Percentiles rank a stretch among this genome's conserved stretches.
Conservation (phyloP, 805 yeast genomes). For the Ogataea chonburiensis region DNA sequence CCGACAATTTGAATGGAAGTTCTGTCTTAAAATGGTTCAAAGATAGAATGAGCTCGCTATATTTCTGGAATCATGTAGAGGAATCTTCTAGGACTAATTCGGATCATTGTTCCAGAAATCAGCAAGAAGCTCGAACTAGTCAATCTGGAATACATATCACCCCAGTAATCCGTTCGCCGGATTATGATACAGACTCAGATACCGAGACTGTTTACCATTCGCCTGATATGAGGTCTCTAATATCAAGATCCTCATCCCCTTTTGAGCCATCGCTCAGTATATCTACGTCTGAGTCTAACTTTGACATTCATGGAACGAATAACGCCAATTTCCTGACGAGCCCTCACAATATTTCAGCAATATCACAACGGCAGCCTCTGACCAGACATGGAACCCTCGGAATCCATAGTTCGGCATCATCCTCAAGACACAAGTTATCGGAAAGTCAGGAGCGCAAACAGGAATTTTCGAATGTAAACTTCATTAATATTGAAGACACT, state of each 20-base stretch:
- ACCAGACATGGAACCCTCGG: slow-evolving; percentile 8
- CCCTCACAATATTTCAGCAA: slow-evolving; percentile 1
- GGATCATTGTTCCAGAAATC: background rate
- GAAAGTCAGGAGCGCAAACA: slow-evolving; percentile 34
- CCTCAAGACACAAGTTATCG: slow-evolving; percentile 19
- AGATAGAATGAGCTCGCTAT: slow-evolving; percentile 17
- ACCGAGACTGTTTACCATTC: slow-evolving; percentile 28
- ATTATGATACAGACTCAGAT: slow-evolving; percentile 21
- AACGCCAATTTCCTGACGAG: slow-evolving; percentile 17
- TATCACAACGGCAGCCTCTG: slow-evolving; percentile 9
- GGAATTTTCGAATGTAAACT: slow-evolving; percentile 58
- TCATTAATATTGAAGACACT: slow-evolving; percentile 47
- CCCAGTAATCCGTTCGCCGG: slow-evolving; percentile 6
- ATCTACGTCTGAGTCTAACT: slow-evolving; percentile 25
- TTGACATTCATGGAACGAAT: slow-evolving; percentile 23
- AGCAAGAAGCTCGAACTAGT: background rate
- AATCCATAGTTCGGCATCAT: slow-evolving; percentile 9
- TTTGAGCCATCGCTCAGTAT: slow-evolving; percentile 21
- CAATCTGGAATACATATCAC: background rate
- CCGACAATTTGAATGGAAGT: slow-evolving; percentile 8
- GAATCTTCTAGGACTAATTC: background rate
- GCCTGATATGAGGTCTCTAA: slow-evolving; percentile 22
- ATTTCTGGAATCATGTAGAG: background rate
- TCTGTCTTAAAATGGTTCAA: slow-evolving; percentile 30
- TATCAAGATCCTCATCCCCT: slow-evolving; percentile 25